Evolutionary conservation across 2,329 filamentous ascomycete genomes (phyloP).

Genomic region (Westerdykella aurantiaca): DNA sequence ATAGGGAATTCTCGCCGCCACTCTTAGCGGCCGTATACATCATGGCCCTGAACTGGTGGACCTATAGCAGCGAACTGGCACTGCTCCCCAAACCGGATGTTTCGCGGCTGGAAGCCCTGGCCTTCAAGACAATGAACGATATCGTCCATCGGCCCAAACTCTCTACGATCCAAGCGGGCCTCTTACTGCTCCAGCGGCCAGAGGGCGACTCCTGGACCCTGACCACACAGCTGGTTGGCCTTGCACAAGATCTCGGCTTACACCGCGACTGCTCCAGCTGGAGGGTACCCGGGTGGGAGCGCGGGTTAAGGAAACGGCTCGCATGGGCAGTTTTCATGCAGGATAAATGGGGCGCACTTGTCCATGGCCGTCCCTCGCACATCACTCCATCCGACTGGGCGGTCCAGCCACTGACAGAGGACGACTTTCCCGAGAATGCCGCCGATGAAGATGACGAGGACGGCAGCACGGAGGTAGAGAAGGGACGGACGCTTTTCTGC

Average conservation of each 20-base stretch:
- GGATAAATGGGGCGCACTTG: constrained; percentile 56
- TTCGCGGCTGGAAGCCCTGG: constrained; percentile 26
- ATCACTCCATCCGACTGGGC: constrained; percentile 53
- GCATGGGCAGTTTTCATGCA: constrained; percentile 63
- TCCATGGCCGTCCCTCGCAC: constrained; percentile 54
- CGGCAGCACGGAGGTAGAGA: constrained; percentile 31
- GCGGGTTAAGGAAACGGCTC: constrained; percentile 54
- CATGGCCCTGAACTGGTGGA: constrained; percentile 57
- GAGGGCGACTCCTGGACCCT: constrained; percentile 29
- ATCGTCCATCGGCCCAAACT: constrained; percentile 37
- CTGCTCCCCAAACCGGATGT: constrained; percentile 41
- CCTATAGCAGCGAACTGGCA: constrained; percentile 52
- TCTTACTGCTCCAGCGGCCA: constrained; percentile 35
- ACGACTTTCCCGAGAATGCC: constrained; percentile 41
- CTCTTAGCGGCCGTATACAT: constrained; percentile 57
- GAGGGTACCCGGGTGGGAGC: constrained; percentile 59
- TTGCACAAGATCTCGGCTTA: constrained; percentile 38
- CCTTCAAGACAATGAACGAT: constrained; percentile 34
- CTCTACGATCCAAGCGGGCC: constrained; percentile 37
- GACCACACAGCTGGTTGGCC: constrained; percentile 34
- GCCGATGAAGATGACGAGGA: constrained; percentile 31
- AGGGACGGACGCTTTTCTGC: constrained; percentile 41
- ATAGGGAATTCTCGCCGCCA: constrained; percentile 55
- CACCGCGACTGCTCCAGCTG: constrained; percentile 56
- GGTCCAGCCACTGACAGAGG: constrained; percentile 41